These are phyloP conservation scores for Myrica gale DNA, from an alignment of 306 rosid species.

Conservation along the genomic window DNA sequence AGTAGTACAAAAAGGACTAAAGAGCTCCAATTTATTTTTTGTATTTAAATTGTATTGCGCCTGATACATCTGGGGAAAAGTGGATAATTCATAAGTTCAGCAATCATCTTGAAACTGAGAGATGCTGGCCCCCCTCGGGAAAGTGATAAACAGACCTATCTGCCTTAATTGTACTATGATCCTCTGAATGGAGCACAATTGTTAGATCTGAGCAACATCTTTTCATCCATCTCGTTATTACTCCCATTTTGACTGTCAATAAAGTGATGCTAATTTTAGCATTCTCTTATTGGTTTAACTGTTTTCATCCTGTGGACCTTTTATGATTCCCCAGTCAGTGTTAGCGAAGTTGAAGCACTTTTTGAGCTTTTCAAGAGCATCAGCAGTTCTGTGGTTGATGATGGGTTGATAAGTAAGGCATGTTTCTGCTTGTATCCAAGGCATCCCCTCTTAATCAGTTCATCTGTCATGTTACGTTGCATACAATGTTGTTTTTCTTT, in stretches of 20 bases:
- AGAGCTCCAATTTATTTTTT: background rate
- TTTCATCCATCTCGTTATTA: background rate
- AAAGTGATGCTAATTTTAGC: background rate
- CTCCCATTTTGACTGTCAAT: background rate
- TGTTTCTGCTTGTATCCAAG: background rate
- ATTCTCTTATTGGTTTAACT: slow-evolving; percentile 3
- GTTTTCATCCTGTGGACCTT: slow-evolving; percentile 16
- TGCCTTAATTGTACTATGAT: background rate
- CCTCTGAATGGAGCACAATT: background rate
- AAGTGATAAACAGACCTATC: background rate
- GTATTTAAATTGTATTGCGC: background rate
- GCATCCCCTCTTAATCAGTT: slow-evolving; percentile 7
- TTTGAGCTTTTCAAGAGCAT: slow-evolving; percentile 86
- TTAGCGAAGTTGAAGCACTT: slow-evolving; percentile 89
- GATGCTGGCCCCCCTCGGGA: background rate
- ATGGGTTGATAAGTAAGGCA: slow-evolving; percentile 93
- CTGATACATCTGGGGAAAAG: background rate
- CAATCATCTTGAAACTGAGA: background rate
- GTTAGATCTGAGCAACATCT: background rate
- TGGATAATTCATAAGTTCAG: background rate
- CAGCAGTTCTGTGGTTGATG: slow-evolving; percentile 72
- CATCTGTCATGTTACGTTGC: background rate
- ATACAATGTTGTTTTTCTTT: slow-evolving; percentile 6
- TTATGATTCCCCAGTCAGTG: slow-evolving; percentile 56
- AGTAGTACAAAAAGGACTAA: too few relatives aligned